Evolutionary conservation across 768 basidiomycete genomes (phyloP).

Genomic region (Hebeloma cylindrosporum): DNA sequence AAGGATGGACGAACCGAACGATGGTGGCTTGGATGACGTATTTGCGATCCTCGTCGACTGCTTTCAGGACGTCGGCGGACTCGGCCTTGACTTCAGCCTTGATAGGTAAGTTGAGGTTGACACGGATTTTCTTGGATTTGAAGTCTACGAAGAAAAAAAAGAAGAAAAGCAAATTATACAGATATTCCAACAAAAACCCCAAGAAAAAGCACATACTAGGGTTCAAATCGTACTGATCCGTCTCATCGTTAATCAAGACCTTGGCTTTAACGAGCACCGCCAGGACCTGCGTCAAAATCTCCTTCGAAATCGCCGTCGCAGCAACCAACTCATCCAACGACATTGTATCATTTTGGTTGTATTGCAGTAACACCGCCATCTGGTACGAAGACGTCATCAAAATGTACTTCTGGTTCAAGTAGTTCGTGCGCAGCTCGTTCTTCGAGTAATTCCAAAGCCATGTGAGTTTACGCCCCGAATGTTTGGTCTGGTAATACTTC

Average conservation of each 20-base stretch:
- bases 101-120: constrained; percentile 89
- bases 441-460: constrained; percentile 99
- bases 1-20: constrained; percentile 54
- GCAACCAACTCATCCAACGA: constrained; percentile 75
- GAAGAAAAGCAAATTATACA: neutral
- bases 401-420: constrained; percentile 94
- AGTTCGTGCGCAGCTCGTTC: constrained; percentile 94
- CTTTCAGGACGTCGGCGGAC: constrained; percentile 84
- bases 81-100: constrained; percentile 95
- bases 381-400: constrained; percentile 96
- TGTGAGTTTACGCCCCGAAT: constrained; percentile 92
- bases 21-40: constrained; percentile 95
- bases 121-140: constrained; percentile 92
- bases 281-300: constrained; percentile 71
- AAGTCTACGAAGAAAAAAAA: constrained; percentile 50
- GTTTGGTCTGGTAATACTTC: constrained; percentile 93
- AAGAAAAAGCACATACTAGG: constrained; percentile 43
- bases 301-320: constrained; percentile 81
- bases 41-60: constrained; percentile 96
- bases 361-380: constrained; percentile 94
- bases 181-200: neutral
- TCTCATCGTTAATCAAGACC: constrained; percentile 85
- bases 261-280: constrained; percentile 83
- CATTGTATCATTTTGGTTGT: constrained; percentile 89
- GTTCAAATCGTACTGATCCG: constrained; percentile 90